Evolutionary conservation across 2,329 filamentous ascomycete genomes (phyloP).

Genomic region (Trichoderma koningiopsis): DNA sequence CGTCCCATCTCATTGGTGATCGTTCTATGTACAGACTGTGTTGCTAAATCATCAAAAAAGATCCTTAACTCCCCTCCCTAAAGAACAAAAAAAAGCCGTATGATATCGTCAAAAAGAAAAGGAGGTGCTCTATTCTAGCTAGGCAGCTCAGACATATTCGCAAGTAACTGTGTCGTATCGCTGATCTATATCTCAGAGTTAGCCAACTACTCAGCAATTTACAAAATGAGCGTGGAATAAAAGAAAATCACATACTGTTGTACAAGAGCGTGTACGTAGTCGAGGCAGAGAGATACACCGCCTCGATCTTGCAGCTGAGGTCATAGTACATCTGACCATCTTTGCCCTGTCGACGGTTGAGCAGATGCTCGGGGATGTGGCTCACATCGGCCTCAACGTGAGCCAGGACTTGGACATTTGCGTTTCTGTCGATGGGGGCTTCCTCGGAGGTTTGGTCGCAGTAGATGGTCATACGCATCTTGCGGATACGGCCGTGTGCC

Average conservation of each 20-base stretch:
- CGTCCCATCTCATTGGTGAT: neutral
- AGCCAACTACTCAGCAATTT: neutral
- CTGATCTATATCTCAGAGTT: conserved; percentile 34
- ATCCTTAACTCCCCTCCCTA: neutral
- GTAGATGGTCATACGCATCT: conserved; percentile 43
- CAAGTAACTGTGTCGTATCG: conserved; percentile 47
- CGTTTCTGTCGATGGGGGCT: conserved; percentile 42
- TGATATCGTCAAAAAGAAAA: neutral
- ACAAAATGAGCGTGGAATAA: conserved; percentile 28
- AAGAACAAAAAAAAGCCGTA: neutral
- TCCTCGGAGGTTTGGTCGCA: conserved; percentile 37
- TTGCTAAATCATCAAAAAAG: neutral
- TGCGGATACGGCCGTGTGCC: conserved; percentile 38
- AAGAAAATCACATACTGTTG: conserved; percentile 39
- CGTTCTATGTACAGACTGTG: conserved; percentile 19
- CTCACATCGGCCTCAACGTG: conserved; percentile 45
- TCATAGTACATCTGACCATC: conserved; percentile 47
- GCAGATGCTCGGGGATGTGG: conserved; percentile 43
- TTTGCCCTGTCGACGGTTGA: conserved; percentile 39
- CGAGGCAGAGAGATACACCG: conserved; percentile 45
- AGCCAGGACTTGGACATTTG: conserved; percentile 42
- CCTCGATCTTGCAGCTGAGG: conserved; percentile 44
- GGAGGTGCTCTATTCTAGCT: neutral
- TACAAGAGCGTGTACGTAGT: conserved; percentile 49
- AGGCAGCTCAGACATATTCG: conserved; percentile 44